Evolutionary conservation across 2,329 filamentous ascomycete genomes (phyloP).

Genomic region (Xylaria sp.): DNA sequence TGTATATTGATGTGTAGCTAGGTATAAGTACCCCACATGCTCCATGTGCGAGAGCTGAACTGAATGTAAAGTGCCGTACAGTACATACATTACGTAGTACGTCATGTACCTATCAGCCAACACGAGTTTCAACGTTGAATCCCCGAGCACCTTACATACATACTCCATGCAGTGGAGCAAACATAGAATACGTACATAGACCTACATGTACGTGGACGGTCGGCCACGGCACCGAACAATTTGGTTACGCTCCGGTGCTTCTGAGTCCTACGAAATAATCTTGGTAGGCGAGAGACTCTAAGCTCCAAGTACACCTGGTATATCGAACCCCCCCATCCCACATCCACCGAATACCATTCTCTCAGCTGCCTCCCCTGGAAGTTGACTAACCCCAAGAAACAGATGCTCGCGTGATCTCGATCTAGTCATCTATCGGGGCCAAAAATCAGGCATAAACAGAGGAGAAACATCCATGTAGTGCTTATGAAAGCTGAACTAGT

Average conservation of each 20-base stretch:
- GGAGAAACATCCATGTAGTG: slow-evolving; percentile 17
- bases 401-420: slow-evolving; percentile 36
- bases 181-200: slow-evolving; percentile 7
- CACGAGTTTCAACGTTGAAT: slow-evolving; percentile 21
- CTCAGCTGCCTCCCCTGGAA: slow-evolving; percentile 4
- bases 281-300: not conserved
- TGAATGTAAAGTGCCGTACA: slow-evolving; percentile 23
- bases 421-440: slow-evolving; percentile 15
- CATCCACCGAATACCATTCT: not conserved
- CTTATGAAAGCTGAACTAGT: slow-evolving; percentile 36
- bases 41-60: slow-evolving; percentile 8
- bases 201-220: not conserved
- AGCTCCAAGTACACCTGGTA: not conserved
- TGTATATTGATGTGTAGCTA: slow-evolving; percentile 17
- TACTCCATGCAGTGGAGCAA: not conserved
- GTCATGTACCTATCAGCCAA: slow-evolving; percentile 22
- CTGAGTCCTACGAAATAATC: not conserved
- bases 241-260: not conserved
- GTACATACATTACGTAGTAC: slow-evolving; percentile 22
- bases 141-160: slow-evolving; percentile 7
- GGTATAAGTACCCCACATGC: slow-evolving; percentile 23
- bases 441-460: slow-evolving; percentile 2
- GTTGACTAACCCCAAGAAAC: slow-evolving; percentile 10
- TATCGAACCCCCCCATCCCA: not conserved
- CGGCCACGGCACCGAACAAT: not conserved